phyloP scores from a whole-genome alignment of 2,329 filamentous ascomycete species.

The Oidium heveae region DNA sequence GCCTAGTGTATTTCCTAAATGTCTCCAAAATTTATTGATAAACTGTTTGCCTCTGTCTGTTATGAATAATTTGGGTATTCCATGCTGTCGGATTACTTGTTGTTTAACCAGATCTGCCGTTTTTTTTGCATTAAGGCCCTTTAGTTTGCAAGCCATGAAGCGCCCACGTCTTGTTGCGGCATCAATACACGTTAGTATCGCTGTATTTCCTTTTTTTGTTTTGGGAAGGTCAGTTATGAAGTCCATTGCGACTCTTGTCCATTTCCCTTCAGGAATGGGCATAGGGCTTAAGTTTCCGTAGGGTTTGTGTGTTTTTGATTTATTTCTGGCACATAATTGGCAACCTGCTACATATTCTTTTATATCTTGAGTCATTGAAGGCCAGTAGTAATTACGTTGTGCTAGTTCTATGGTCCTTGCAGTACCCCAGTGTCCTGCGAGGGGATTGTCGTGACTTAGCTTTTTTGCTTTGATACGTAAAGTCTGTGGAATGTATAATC shows the following conservation, averaged over 20 bases:
- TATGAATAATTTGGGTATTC: too few relatives aligned
- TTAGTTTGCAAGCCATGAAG: too few relatives aligned
- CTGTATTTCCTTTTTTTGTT: background rate
- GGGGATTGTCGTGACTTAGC: background rate
- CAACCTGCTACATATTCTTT: background rate
- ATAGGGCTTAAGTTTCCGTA: background rate
- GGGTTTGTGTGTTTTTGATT: background rate
- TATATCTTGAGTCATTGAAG: background rate
- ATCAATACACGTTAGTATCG: too few relatives aligned
- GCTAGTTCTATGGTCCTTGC: too few relatives aligned
- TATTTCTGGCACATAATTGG: background rate
- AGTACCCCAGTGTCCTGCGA: too few relatives aligned
- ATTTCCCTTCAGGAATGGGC: background rate
- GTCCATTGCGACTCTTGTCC: background rate
- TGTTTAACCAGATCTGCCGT: background rate
- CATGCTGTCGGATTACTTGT: background rate
- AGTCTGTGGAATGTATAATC: background rate
- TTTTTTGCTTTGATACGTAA: background rate
- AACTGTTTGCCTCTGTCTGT: too few relatives aligned
- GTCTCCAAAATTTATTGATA: too few relatives aligned
- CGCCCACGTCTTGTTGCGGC: background rate
- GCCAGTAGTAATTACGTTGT: background rate
- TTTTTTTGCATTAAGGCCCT: too few relatives aligned
- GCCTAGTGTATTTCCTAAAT: too few relatives aligned
- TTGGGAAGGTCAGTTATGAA: too few relatives aligned